These are phyloP conservation scores for Solanum gandarillasii DNA, from an alignment of 257 asterid genomes.

Conservation along the genomic window DNA sequence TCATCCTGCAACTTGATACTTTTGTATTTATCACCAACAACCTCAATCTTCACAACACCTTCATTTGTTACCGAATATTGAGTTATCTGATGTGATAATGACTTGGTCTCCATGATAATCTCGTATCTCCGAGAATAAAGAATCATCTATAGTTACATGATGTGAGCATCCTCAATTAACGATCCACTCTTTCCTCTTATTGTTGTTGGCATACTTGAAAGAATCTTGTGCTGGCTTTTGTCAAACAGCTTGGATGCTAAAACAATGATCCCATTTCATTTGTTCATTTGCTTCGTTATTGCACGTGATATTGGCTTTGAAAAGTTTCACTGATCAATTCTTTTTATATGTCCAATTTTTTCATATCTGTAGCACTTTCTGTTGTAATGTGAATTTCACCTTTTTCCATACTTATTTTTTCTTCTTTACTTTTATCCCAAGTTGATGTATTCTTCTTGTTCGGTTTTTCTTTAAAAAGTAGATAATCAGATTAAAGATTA, in stretches of 20 bases:
- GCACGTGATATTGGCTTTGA: neutral
- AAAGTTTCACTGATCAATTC: neutral
- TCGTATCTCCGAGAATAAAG: neutral
- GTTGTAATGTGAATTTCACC: neutral
- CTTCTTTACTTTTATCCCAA: neutral
- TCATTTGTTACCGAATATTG: neutral
- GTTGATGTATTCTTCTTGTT: neutral
- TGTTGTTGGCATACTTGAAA: neutral
- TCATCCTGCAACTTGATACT: neutral
- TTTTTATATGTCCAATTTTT: no score
- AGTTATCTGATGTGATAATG: neutral
- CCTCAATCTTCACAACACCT: neutral
- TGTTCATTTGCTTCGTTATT: neutral
- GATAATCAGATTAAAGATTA: no score
- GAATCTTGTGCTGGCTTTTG: neutral
- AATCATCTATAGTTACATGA: neutral
- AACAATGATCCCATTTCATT: neutral
- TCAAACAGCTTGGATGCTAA: neutral
- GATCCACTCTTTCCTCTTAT: neutral
- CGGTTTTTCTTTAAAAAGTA: no score
- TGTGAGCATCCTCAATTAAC: constrained; percentile 3
- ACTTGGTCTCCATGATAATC: neutral
- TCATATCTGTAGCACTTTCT: neutral
- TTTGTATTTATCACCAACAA: neutral
- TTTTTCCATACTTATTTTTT: no score